phyloP scores from a whole-genome alignment of 192 early-diverging fungal genomes.

The Linderina pennispora region DNA sequence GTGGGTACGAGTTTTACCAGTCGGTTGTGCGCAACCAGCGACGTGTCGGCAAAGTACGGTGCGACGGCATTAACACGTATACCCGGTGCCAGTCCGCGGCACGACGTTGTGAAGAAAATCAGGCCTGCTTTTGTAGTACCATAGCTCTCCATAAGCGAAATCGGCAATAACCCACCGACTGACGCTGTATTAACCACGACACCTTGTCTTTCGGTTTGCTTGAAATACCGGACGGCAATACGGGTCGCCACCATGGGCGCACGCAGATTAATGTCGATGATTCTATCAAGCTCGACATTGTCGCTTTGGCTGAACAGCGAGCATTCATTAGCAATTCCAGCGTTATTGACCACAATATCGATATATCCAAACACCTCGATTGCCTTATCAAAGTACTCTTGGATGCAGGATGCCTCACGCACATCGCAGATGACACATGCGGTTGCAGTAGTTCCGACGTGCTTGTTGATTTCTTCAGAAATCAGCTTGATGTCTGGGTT shows the following conservation, averaged over 20 bases:
- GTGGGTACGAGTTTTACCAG: constrained; percentile 19
- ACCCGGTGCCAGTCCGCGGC: constrained; percentile 32
- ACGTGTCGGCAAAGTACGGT: constrained; percentile 53
- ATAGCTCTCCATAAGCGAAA: constrained; percentile 61
- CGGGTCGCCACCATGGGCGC: constrained; percentile 71
- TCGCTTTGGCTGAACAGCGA: constrained; percentile 48
- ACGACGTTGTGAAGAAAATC: constrained; percentile 53
- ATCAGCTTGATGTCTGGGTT: constrained; percentile 7
- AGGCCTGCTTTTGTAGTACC: constrained; percentile 73
- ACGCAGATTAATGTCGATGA: constrained; percentile 64
- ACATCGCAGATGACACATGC: constrained; percentile 44
- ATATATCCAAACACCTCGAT: constrained; percentile 50
- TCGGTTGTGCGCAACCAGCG: constrained; percentile 41
- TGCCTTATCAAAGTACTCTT: constrained; percentile 38
- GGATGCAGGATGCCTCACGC: constrained; percentile 22
- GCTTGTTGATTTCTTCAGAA: constrained; percentile 12
- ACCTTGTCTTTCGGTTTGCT: constrained; percentile 41
- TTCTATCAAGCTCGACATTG: constrained; percentile 49
- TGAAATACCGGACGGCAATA: constrained; percentile 59
- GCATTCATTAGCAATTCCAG: constrained; percentile 50
- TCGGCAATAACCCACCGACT: constrained; percentile 55
- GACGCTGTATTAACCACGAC: constrained; percentile 72
- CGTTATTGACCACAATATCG: constrained; percentile 59
- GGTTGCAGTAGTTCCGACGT: neutral
- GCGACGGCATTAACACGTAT: constrained; percentile 63